These are phyloP conservation scores for Aspergillus mulundensis DNA, from an alignment of 495 filamentous ascomycete genomes.

Conservation along the genomic window DNA sequence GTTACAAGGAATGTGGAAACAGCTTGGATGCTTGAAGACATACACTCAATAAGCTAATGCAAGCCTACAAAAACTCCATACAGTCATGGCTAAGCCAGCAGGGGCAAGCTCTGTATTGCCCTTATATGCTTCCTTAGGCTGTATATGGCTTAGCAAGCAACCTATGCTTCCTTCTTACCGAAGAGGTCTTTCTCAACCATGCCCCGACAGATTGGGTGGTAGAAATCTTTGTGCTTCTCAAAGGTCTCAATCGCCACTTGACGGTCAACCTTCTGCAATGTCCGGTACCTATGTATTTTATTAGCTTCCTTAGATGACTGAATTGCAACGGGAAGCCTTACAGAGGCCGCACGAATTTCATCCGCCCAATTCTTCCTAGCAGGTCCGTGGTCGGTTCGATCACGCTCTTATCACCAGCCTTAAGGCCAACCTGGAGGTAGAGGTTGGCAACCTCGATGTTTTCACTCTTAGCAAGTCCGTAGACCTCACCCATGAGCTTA, in stretches of 20 bases:
- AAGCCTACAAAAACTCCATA: too few relatives aligned
- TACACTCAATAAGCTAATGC: too few relatives aligned
- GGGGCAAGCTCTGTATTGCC: too few relatives aligned
- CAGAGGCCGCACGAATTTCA: constrained; percentile 94
- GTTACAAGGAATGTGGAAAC: too few relatives aligned
- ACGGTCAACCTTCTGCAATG: constrained; percentile 67
- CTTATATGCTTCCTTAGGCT: too few relatives aligned
- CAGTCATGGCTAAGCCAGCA: too few relatives aligned
- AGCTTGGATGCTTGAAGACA: too few relatives aligned
- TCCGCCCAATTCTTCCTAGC: constrained; percentile 77
- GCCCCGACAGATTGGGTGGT: constrained; percentile 87
- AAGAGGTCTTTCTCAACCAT: constrained; percentile 82
- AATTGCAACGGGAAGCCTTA: constrained; percentile 27
- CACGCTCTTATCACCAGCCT: constrained; percentile 60
- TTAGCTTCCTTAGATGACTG: constrained; percentile 12
- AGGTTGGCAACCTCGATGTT: constrained; percentile 83
- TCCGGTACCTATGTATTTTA: constrained; percentile 48
- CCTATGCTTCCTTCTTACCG: constrained; percentile 32
- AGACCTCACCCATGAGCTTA: constrained; percentile 64
- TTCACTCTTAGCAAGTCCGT: constrained; percentile 61
- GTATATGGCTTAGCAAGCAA: too few relatives aligned
- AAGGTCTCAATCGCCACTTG: constrained; percentile 77
- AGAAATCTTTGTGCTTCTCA: constrained; percentile 81
- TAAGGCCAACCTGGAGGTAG: constrained; percentile 73
- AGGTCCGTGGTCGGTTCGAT: constrained; percentile 68